phyloP scores from a whole-genome alignment of 2,329 filamentous ascomycete genomes.

The Ophiostoma ulmi region DNA sequence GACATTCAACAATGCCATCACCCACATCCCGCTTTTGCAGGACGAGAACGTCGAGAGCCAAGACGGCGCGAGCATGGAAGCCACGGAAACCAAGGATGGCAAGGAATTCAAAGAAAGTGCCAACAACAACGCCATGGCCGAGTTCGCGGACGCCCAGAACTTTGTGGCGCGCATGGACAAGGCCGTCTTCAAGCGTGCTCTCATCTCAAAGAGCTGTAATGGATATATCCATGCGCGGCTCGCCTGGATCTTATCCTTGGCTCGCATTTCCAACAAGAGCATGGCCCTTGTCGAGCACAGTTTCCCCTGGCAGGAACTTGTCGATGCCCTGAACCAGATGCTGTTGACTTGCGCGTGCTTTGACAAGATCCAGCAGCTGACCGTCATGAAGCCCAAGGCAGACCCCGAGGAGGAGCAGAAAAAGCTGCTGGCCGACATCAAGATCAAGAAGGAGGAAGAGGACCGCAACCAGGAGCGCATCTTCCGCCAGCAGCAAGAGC shows the following conservation, averaged over 20 bases:
- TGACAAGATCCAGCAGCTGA: conserved; percentile 37
- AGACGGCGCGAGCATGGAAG: not conserved
- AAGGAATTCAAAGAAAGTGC: not conserved
- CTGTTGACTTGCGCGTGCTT: conserved; percentile 30
- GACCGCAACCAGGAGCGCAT: not conserved
- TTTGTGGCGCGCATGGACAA: conserved; percentile 43
- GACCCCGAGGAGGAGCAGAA: not conserved
- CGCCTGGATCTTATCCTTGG: conserved; percentile 51
- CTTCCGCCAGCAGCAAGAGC: not conserved
- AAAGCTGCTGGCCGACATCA: not conserved
- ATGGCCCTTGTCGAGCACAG: conserved; percentile 41
- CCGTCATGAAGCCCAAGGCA: conserved; percentile 36
- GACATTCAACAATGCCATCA: conserved; percentile 10
- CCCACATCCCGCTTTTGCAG: not conserved
- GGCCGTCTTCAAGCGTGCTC: conserved; percentile 44
- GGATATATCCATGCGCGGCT: conserved; percentile 60
- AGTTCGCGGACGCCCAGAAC: not conserved
- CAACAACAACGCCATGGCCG: not conserved
- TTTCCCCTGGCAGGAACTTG: conserved; percentile 40
- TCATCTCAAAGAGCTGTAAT: conserved; percentile 50
- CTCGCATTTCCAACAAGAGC: conserved; percentile 36
- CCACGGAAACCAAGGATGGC: not conserved
- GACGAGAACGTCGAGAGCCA: not conserved
- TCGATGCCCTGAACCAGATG: conserved; percentile 38
- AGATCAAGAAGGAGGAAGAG: not conserved